Evolutionary conservation across 139 green algal genomes (phyloP), one percentile per base, ranked within the genome.

Genomic region (Volvox africanus): DNA sequence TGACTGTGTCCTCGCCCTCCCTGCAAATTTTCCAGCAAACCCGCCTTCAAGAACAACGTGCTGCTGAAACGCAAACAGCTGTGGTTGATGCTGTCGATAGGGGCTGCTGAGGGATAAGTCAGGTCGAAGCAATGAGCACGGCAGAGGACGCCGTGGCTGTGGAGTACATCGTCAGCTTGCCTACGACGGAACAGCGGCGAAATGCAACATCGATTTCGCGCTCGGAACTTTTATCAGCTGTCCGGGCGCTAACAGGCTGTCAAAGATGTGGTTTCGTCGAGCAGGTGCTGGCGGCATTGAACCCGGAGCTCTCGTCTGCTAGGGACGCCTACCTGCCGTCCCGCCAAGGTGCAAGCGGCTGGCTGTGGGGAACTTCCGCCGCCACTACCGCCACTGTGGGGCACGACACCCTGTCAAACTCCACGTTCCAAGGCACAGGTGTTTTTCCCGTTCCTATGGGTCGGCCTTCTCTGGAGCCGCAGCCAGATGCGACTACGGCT

Each of bases 231-330:
- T 55, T 86, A 19, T 33, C 44, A 30, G 55, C 30, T 11, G 82
- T 92, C 22, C 30, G 32, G 21, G 80, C 80, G 16, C 71, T 92
- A 19, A 22, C 62, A 2, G 85, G 68, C 17, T 89, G 80, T 33
- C 89, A 89, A 69, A 62, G 89, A 0, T 92, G 89, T 28, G 68
- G 89, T 22, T 92, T 92, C 61, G 89, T 92, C 14, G 68, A 67
- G 33, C 61, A 84, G 14, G 82, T 92, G 12, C 55, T 92, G 1
- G 62, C 89, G 1, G 89, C 89, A 0, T 86, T 92, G 24, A 20
- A 83, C 20, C 86, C 37, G 1, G 84, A 71, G 17, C 44, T 89
- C 5, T 69, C 84, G 65, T 73, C 5, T 73, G 65, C 6, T 73
- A 28, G 21, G 2, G 12, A 24, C 65, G 65, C 21, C 11, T 6